A percentile compares a stretch with the other conserved stretches of the same genome.
Conservation (phyloP, 306 rosid genomes). For the Vicia villosa region DNA sequence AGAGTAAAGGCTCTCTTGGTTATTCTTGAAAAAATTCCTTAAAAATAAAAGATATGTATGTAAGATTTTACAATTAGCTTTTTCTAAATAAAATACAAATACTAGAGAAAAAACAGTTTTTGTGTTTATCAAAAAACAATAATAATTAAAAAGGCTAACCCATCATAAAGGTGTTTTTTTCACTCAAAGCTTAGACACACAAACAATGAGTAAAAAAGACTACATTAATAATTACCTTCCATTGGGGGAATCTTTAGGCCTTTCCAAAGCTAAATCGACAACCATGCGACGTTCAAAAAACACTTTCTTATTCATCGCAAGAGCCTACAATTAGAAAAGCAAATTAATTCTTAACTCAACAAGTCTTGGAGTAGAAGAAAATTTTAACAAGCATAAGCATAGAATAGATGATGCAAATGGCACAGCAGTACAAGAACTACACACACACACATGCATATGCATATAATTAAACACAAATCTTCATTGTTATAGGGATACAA, state of each 20-base stretch:
- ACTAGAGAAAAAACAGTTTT: neutral
- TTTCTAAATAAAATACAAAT: neutral
- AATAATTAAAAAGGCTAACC: neutral
- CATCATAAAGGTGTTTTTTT: neutral
- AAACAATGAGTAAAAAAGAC: neutral
- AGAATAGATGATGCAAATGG: neutral
- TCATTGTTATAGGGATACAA: no score
- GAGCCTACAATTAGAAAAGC: slow-evolving; percentile 50
- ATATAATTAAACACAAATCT: no score
- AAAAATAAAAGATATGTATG: neutral
- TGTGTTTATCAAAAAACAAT: neutral
- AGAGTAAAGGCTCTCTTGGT: neutral
- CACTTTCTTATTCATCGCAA: slow-evolving; percentile 46
- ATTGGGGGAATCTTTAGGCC: slow-evolving; percentile 60
- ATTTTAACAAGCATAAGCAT: neutral
- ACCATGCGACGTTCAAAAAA: slow-evolving; percentile 51
- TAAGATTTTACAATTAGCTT: neutral
- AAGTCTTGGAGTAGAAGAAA: neutral
- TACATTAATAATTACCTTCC: slow-evolving; percentile 41
- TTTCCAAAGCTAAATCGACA: slow-evolving; percentile 69
- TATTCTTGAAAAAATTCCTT: neutral
- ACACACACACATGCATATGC: neutral
- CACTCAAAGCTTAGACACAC: neutral
- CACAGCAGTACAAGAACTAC: neutral
- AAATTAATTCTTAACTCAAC: slow-evolving; percentile 12